Evolutionary conservation across 1,284 basidiomycete genomes (phyloP), one percentile per base, ranked within the genome.

Genomic region (Xerocomus amazonicus): DNA sequence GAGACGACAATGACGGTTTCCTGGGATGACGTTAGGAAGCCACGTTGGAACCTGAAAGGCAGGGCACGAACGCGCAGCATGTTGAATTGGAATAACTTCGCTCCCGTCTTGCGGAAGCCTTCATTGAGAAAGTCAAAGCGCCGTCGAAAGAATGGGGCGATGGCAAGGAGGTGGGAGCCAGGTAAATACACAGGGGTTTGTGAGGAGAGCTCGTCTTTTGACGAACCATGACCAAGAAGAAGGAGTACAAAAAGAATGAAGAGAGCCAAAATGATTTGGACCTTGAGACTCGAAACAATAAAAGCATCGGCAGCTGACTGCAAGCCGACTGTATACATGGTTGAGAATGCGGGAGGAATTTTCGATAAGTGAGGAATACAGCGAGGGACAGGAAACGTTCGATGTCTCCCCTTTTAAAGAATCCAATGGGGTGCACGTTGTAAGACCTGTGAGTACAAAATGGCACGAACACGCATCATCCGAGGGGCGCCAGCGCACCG

Each of bases 111-210:
- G 55, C 77, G 73, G 66, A 88, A 85, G 16, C 80, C 85, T 70
- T 79, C 78, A 59, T 79, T 80, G 53, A 88, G 61, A 65, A 88
- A 88, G 61, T 87, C 84, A 61, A 80, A 82, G 47, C 85, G 76
- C 57, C 68, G 70, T 45, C 75, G 76, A 63, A 87, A 87, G 72
- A 88, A 88, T 16, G 83, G 79, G 31, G 70, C 61, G 48, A 84
- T 80, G 53, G 77, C 72, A 56, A 78, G 73, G 49, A 84, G 68
- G 51, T 77, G 76, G 41, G 71, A 71, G 43, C 78, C 77, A 39
- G 84, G 83, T 5, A 88, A 70, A 45, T 70, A 71, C 44, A 71
- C 71, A 37, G 84, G 80, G 40, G 73, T 62, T 50, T 77, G 64
- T 27, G 63, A 57, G 14, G 60, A 72, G 23, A 69, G 64, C 43